phyloP scores from a whole-genome alignment of 208 protist species.

The Naegleria fowleri region DNA sequence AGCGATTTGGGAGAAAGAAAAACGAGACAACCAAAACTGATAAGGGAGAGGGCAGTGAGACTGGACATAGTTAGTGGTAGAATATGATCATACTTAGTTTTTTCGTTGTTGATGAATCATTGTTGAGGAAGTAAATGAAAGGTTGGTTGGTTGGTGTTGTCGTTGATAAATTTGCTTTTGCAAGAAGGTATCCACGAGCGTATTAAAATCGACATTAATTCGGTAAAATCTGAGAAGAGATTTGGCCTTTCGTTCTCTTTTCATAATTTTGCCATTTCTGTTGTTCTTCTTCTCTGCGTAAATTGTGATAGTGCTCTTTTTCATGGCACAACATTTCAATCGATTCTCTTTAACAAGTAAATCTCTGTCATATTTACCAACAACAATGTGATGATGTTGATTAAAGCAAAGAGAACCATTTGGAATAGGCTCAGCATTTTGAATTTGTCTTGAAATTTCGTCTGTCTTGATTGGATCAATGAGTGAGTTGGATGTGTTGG shows the following conservation, averaged over 20 bases:
- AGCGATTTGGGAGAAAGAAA: too few species aligned
- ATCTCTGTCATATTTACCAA: not conserved
- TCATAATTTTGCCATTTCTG: not conserved
- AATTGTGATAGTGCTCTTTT: not conserved
- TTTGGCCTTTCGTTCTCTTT: not conserved
- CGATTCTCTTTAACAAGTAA: not conserved
- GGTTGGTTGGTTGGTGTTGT: not conserved
- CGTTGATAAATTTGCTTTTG: not conserved
- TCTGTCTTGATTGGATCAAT: not conserved
- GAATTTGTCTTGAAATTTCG: not conserved
- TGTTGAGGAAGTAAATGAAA: too few species aligned
- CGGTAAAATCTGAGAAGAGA: not conserved
- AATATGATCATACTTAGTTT: too few species aligned
- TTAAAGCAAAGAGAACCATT: constrained; percentile 1
- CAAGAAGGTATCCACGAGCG: not conserved
- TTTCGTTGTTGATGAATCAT: too few species aligned
- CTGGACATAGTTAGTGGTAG: too few species aligned
- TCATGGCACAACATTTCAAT: not conserved
- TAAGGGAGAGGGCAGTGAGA: too few species aligned
- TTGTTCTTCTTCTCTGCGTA: not conserved
- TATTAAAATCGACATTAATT: constrained; percentile 5
- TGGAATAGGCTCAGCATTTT: not conserved
- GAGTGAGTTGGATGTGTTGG: not conserved
- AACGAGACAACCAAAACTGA: too few species aligned
- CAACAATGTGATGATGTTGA: not conserved